A percentile compares a stretch with the other conserved stretches of the same genome.
Conservation (phyloP, 2,329 filamentous ascomycete genomes). For the Dothidotthia symphoricarpi region DNA sequence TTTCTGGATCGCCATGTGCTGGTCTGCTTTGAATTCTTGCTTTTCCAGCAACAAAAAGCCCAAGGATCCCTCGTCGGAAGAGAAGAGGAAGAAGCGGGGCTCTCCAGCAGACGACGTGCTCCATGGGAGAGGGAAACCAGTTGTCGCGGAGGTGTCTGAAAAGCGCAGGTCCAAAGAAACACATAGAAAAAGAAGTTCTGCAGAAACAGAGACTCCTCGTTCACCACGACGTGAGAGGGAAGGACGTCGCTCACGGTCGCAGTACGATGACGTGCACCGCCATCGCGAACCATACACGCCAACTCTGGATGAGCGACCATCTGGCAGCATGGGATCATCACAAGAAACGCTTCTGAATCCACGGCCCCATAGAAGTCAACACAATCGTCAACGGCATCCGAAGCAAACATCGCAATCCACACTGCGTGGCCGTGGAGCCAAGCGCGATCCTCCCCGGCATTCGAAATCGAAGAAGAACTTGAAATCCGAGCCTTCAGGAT, state of each 20-base stretch:
- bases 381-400: constrained; percentile 33
- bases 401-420: constrained; percentile 37
- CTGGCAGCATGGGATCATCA: constrained; percentile 29
- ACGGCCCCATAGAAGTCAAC: constrained; percentile 35
- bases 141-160: constrained; percentile 28
- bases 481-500: constrained; percentile 25
- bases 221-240: constrained; percentile 26
- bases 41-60: constrained; percentile 32
- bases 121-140: constrained; percentile 22
- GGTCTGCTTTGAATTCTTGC: constrained; percentile 35
- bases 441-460: constrained; percentile 35
- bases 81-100: constrained; percentile 36
- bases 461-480: constrained; percentile 33
- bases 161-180: constrained; percentile 34
- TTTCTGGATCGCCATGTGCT: constrained; percentile 38
- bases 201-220: constrained; percentile 22
- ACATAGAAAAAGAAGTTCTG: constrained; percentile 25
- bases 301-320: constrained; percentile 26
- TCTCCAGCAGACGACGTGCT: constrained; percentile 20
- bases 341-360: constrained; percentile 39
- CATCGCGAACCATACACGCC: constrained; percentile 22
- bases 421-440: constrained; percentile 37
- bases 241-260: constrained; percentile 20
- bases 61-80: constrained; percentile 25
- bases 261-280: constrained; percentile 17